Evolutionary conservation across 2,329 filamentous ascomycete genomes (phyloP).

Genomic region (Proliferodiscus dingleyae): DNA sequence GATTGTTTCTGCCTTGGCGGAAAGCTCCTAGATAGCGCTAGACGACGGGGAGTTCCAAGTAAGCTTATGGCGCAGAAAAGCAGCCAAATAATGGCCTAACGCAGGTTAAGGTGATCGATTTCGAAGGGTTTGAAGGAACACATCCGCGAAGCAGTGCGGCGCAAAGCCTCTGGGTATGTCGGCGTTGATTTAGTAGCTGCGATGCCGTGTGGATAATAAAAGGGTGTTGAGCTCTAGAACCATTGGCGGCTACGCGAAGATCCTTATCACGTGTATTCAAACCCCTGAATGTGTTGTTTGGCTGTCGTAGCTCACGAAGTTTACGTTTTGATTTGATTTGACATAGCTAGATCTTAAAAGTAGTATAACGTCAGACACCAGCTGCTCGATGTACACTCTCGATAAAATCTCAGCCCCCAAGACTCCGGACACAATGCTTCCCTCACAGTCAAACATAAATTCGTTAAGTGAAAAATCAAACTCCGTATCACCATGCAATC

Average conservation of each 20-base stretch:
- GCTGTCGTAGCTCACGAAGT: too few relatives aligned
- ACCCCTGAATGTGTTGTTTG: not conserved
- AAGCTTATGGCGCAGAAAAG: too few relatives aligned
- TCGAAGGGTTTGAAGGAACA: not conserved
- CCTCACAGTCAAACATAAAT: not conserved
- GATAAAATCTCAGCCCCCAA: too few relatives aligned
- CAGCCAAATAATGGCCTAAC: not conserved
- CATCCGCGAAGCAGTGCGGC: not conserved
- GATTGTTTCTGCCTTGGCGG: not conserved
- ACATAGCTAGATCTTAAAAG: too few relatives aligned
- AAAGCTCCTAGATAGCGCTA: not conserved
- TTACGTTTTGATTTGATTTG: too few relatives aligned
- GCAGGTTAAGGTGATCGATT: not conserved
- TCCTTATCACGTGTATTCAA: not conserved
- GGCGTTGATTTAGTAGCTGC: not conserved
- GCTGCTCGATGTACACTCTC: too few relatives aligned
- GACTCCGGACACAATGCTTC: not conserved
- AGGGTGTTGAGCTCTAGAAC: too few relatives aligned
- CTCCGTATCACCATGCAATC: conserved; percentile 24
- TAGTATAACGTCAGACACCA: too few relatives aligned
- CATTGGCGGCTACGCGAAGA: too few relatives aligned
- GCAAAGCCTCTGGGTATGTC: not conserved
- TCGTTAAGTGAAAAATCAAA: not conserved
- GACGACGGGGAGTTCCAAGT: not conserved
- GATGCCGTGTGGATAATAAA: too few relatives aligned